These are phyloP conservation scores for Xerocomellus dryophilus DNA, from an alignment of 768 basidiomycete species.

Conservation along the genomic window DNA sequence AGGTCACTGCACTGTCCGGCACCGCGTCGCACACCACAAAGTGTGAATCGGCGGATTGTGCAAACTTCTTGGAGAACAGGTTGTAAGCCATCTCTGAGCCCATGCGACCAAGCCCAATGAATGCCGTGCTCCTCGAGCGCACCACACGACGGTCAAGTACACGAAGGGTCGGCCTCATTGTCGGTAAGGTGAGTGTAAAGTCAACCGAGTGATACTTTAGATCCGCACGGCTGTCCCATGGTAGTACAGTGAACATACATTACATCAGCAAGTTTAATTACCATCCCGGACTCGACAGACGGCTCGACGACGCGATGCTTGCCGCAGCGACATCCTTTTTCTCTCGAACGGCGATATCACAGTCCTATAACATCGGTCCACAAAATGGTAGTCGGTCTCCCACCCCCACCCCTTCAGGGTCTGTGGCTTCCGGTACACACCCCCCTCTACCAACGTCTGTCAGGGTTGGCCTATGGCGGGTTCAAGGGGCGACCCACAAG, in stretches of 20 bases:
- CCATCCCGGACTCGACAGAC: neutral
- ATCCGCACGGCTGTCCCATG: neutral
- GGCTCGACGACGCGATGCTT: slow-evolving; percentile 45
- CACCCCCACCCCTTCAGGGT: slow-evolving; percentile 34
- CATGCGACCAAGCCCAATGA: slow-evolving; percentile 88
- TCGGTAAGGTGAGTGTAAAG: neutral
- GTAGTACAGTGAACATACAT: neutral
- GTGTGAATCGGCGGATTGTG: slow-evolving; percentile 46
- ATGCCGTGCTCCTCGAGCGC: slow-evolving; percentile 58
- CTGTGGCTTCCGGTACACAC: slow-evolving; percentile 36
- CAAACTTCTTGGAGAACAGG: slow-evolving; percentile 71
- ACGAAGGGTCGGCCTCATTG: slow-evolving; percentile 52
- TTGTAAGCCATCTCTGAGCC: slow-evolving; percentile 85
- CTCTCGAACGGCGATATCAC: slow-evolving; percentile 73
- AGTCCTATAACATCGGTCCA: slow-evolving; percentile 68
- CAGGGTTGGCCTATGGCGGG: slow-evolving; percentile 83
- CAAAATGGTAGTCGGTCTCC: slow-evolving; percentile 36
- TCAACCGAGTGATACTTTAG: neutral
- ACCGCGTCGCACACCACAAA: slow-evolving; percentile 82
- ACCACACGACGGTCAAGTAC: slow-evolving; percentile 34
- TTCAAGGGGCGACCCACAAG: slow-evolving; percentile 84
- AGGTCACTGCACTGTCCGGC: slow-evolving; percentile 53
- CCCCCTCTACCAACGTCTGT: slow-evolving; percentile 42
- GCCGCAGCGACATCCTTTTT: slow-evolving; percentile 85
- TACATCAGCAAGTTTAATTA: slow-evolving; percentile 8